A percentile compares a stretch with the other conserved stretches of the same genome.
These are phyloP conservation scores for Cladosporium sp. DNA, from an alignment of 2,329 filamentous ascomycete genomes.

Conservation along the genomic window DNA sequence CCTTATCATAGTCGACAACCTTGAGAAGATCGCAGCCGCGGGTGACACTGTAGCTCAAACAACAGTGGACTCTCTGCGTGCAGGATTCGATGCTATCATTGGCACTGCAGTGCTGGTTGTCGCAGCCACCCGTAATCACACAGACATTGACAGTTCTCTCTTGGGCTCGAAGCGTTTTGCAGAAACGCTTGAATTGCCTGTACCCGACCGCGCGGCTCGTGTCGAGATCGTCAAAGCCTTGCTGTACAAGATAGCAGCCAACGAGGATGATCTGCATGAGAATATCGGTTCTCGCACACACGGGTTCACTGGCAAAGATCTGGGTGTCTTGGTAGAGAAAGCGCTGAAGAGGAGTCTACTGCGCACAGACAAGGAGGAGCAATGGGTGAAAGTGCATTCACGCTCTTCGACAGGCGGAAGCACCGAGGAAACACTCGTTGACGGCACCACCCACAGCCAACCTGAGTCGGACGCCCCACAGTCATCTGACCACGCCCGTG, in stretches of 20 bases:
- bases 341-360: slow-evolving; percentile 42
- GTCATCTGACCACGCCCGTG: background rate
- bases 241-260: slow-evolving; percentile 42
- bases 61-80: slow-evolving; percentile 35
- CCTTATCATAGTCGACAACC: slow-evolving; percentile 72
- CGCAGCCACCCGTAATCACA: slow-evolving; percentile 68
- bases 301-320: slow-evolving; percentile 77
- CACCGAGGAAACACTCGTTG: slow-evolving; percentile 13
- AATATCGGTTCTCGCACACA: slow-evolving; percentile 70
- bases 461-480: background rate
- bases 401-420: background rate
- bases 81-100: slow-evolving; percentile 55
- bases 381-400: slow-evolving; percentile 15
- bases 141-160: slow-evolving; percentile 67
- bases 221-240: slow-evolving; percentile 69
- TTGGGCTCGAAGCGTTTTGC: slow-evolving; percentile 62
- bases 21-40: slow-evolving; percentile 66
- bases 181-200: slow-evolving; percentile 66
- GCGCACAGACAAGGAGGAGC: slow-evolving; percentile 29
- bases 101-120: slow-evolving; percentile 64
- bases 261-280: slow-evolving; percentile 49
- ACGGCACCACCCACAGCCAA: slow-evolving; percentile 6
- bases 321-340: slow-evolving; percentile 60
- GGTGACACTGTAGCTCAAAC: slow-evolving; percentile 38
- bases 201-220: slow-evolving; percentile 68